Evolutionary conservation across 768 basidiomycete species (phyloP).

Genomic region (Pulveroboletus ravenelii): DNA sequence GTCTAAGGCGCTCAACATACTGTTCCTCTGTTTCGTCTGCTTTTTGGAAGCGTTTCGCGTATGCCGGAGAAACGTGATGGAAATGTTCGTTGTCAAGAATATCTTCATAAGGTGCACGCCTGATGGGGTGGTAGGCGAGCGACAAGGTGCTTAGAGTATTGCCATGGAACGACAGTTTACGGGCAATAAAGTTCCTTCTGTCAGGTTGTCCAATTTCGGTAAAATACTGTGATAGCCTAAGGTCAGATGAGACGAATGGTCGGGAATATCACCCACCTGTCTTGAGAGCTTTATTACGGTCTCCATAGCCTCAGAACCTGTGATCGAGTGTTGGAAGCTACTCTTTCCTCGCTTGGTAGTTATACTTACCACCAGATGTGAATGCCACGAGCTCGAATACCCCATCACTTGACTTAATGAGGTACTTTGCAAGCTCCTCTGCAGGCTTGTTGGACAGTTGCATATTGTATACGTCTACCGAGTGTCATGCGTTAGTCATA

Average conservation of each 20-base stretch:
- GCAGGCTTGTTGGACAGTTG: conserved; percentile 79
- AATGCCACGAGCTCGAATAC: conserved; percentile 72
- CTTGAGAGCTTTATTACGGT: conserved; percentile 76
- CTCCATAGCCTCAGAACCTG: conserved; percentile 90
- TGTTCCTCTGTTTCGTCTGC: conserved; percentile 68
- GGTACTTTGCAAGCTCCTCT: conserved; percentile 65
- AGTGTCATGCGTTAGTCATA: background rate
- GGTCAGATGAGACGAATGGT: conserved; percentile 5
- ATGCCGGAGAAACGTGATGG: conserved; percentile 87
- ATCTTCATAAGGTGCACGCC: conserved; percentile 64
- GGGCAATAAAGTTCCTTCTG: conserved; percentile 74
- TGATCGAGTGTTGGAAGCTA: background rate
- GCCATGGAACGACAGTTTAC: conserved; percentile 79
- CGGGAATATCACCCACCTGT: conserved; percentile 45
- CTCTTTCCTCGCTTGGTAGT: background rate
- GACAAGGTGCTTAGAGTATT: conserved; percentile 73
- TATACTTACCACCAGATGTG: conserved; percentile 61
- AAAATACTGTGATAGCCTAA: conserved; percentile 48
- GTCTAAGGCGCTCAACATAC: conserved; percentile 70
- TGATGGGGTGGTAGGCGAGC: conserved; percentile 59
- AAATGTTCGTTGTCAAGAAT: conserved; percentile 64
- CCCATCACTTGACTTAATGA: conserved; percentile 64
- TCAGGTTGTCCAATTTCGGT: conserved; percentile 63
- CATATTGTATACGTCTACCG: conserved; percentile 79
- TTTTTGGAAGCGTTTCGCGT: conserved; percentile 71